Conservation (phyloP, 208 protist genomes). For the Acanthamoeba castellanii region DNA sequence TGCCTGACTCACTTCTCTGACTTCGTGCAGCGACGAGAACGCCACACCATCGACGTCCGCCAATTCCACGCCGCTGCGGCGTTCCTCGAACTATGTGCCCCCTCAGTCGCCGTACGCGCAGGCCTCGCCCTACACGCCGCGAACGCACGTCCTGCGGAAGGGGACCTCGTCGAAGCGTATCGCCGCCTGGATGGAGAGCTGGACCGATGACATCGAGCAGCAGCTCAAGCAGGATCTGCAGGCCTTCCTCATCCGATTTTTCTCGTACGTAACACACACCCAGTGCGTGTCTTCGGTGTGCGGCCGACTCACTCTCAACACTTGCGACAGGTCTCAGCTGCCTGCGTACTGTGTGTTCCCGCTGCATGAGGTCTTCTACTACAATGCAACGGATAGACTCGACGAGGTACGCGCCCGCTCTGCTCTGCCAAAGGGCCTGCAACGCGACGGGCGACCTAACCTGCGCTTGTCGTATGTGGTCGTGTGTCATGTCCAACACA, state of each 20-base stretch:
- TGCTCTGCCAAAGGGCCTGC: no score
- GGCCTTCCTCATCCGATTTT: constrained; percentile 25
- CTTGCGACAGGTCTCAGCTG: not conserved
- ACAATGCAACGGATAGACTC: not conserved
- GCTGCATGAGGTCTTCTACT: not conserved
- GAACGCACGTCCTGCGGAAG: not conserved
- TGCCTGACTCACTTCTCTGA: not conserved
- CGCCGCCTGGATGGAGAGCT: constrained; percentile 9
- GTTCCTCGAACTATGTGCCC: not conserved
- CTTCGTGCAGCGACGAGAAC: not conserved
- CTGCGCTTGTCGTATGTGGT: not conserved
- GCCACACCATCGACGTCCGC: not conserved
- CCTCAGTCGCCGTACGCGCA: not conserved
- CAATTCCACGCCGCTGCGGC: not conserved
- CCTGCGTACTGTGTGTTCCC: not conserved
- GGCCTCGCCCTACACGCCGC: constrained; percentile 7
- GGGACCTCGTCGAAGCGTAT: not conserved
- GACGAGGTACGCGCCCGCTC: not conserved
- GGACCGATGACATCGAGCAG: constrained; percentile 9
- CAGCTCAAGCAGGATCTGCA: constrained; percentile 24
- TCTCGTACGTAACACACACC: not conserved
- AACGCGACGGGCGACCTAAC: not conserved
- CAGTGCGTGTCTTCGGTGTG: not conserved
- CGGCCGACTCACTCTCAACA: not conserved
- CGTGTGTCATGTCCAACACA: not conserved